phyloP scores from a whole-genome alignment of 352 stramenopile genomes.

The Ochromonadaceae sp. region DNA sequence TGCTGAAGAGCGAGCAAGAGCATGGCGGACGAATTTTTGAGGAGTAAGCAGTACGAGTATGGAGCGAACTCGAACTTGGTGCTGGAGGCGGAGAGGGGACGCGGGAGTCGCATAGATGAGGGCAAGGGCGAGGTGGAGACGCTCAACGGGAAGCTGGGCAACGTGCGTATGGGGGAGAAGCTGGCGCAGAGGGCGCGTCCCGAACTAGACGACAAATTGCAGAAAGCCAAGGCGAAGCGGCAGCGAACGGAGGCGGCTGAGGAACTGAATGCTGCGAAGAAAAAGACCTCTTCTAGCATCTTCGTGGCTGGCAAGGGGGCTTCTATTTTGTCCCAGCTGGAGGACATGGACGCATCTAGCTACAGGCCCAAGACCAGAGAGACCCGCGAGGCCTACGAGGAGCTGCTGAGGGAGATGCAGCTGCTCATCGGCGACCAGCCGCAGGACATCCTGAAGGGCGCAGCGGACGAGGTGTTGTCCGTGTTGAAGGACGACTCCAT shows the following conservation, averaged over 20 bases:
- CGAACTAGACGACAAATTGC: constrained; percentile 23
- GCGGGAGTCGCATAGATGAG: constrained; percentile 38
- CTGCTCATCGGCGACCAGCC: constrained; percentile 59
- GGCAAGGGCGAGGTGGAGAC: constrained; percentile 34
- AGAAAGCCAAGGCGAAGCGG: constrained; percentile 24
- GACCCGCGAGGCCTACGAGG: constrained; percentile 66
- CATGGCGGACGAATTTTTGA: constrained; percentile 9
- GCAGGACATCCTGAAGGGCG: constrained; percentile 67
- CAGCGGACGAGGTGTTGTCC: constrained; percentile 70
- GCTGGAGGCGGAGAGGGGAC: constrained; percentile 68
- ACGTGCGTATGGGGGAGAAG: constrained; percentile 33
- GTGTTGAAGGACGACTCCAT: constrained; percentile 76
- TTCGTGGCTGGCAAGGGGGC: constrained; percentile 30
- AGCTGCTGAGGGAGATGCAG: constrained; percentile 57
- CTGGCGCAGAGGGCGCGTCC: constrained; percentile 13
- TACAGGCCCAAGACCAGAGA: constrained; percentile 68
- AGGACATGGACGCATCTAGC: constrained; percentile 39
- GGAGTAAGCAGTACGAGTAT: constrained; percentile 55
- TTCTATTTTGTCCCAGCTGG: constrained; percentile 30
- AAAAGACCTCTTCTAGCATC: constrained; percentile 7
- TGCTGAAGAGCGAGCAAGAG: too few relatives aligned
- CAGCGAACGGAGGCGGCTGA: constrained; percentile 19
- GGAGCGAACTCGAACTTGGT: constrained; percentile 81
- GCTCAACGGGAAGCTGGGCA: constrained; percentile 46
- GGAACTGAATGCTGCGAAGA: constrained; percentile 21